Conservation (phyloP, 208 protist species). For the Acanthamoeba royreba region DNA sequence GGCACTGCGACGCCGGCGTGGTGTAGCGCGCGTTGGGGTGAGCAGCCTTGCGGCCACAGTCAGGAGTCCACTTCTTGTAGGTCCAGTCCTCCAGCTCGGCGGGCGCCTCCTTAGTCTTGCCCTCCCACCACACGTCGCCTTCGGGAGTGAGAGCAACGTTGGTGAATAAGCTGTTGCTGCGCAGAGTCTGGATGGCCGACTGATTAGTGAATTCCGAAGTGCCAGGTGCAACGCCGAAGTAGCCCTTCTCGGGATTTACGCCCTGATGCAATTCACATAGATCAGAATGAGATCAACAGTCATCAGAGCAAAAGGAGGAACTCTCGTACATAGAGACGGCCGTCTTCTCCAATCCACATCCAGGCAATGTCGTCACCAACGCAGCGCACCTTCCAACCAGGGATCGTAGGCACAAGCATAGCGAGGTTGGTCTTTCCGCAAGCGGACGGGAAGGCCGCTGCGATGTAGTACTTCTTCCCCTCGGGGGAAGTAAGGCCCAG, state of each 20-base stretch:
- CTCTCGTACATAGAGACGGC: conserved; percentile 50
- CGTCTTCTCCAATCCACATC: conserved; percentile 71
- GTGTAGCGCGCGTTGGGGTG: conserved; percentile 85
- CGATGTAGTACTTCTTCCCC: conserved; percentile 78
- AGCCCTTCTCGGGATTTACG: conserved; percentile 84
- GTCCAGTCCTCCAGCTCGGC: conserved; percentile 71
- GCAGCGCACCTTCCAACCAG: conserved; percentile 75
- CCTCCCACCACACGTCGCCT: conserved; percentile 86
- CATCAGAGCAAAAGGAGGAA: too few relatives aligned
- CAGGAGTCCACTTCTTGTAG: conserved; percentile 74
- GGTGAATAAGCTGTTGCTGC: conserved; percentile 78
- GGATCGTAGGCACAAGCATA: conserved; percentile 73
- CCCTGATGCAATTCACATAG: too few relatives aligned
- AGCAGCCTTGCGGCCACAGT: conserved; percentile 55
- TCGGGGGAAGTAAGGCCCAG: conserved; percentile 74
- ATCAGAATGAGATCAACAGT: too few relatives aligned
- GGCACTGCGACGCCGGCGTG: conserved; percentile 74
- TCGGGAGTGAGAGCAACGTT: conserved; percentile 79
- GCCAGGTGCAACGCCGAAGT: conserved; percentile 86
- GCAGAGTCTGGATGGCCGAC: conserved; percentile 68
- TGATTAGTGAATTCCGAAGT: conserved; percentile 67
- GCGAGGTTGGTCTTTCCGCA: conserved; percentile 87
- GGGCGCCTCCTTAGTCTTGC: conserved; percentile 74
- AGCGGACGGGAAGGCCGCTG: conserved; percentile 80
- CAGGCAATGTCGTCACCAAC: conserved; percentile 85